Base-by-base conservation (phyloP, 2,329 filamentous ascomycete genomes). In the Cadophora sp. region DNA sequence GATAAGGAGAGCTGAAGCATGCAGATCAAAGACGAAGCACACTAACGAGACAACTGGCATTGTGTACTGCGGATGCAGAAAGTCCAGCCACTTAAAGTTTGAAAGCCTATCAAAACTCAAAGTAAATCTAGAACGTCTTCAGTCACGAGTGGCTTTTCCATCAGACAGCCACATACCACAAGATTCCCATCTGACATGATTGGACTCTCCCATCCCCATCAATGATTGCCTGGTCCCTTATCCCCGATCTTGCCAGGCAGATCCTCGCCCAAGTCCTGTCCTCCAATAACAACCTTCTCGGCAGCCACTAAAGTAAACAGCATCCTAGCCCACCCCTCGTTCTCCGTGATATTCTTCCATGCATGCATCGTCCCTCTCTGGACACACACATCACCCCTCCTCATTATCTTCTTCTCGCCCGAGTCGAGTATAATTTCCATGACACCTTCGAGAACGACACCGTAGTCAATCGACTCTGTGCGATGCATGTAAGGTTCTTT, bases 321-420 rank as follows among this genome's bases (percentile, higher is more conserved):
- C 70, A 72, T 71, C 16, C 70, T 60, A 9, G 67, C 67, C 68
- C 69, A 72, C 14, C 47, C 56, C 8, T 66, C 62, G 7, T 68
- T 69, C 48, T 65, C 70, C 0, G 77, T 77, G 18, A 77, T 73
- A 66, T 84, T 83, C 14, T 75, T 72, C 80, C 81, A 84, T 9
- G 73, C 72, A 69, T 84, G 82, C 65, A 79, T 82, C 8, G 77
- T 78, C 0, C 81, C 82, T 53, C 80, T 74, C 69, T 82, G 80
- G 0, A 82, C 75, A 20, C 81, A 73, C 16, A 79, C 70, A 58
- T 83, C 80, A 24, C 80, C 81, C 4, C 73, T 71, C 41, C 68
- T 67, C 11, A 82, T 59, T 3, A 74, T 76, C 67, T 74, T 80
- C 72, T 78, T 79, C 63, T 79, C 79, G 14, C 80, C 80, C 5